Percentiles rank a stretch among this genome's conserved stretches.
These are phyloP conservation scores for Vanrija sp. DNA, from an alignment of 1,284 basidiomycete species.

Conservation along the genomic window DNA sequence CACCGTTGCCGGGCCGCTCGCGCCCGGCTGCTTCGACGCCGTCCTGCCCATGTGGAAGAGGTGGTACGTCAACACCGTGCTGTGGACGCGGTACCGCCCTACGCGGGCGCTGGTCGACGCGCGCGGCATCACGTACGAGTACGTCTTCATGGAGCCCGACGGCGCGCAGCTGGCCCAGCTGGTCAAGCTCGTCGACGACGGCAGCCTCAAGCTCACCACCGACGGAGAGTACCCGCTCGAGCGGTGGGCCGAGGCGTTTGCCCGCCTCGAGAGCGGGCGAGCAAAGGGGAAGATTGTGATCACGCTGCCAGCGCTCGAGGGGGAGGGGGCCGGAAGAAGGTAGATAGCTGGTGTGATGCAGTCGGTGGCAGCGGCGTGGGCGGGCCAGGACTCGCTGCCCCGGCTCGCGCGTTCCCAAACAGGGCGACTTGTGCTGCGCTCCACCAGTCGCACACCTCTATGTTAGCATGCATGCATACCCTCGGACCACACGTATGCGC, in stretches of 20 bases:
- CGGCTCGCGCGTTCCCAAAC: no score
- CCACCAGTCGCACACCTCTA: no score
- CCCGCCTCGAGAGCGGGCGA: constrained; percentile 12
- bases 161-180: constrained; percentile 13
- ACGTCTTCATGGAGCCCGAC: constrained; percentile 20
- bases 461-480: no score
- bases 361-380: no score
- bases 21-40: constrained; percentile 6
- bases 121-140: constrained; percentile 11
- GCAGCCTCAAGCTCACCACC: constrained; percentile 11
- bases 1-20: constrained; percentile 10
- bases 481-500: no score
- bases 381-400: no score
- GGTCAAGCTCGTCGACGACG: constrained; percentile 3
- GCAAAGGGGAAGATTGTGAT: constrained; percentile 21
- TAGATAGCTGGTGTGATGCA: no score
- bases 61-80: not conserved
- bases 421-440: no score
- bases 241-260: constrained; percentile 13
- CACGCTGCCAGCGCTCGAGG: not conserved
- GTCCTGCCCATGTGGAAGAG: constrained; percentile 4
- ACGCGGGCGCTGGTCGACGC: not conserved
- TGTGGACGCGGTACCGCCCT: not conserved
- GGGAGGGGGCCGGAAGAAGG: no score
- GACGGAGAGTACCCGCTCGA: constrained; percentile 5